phyloP scores from a whole-genome alignment of 768 basidiomycete genomes.

The Panellus pusillus region DNA sequence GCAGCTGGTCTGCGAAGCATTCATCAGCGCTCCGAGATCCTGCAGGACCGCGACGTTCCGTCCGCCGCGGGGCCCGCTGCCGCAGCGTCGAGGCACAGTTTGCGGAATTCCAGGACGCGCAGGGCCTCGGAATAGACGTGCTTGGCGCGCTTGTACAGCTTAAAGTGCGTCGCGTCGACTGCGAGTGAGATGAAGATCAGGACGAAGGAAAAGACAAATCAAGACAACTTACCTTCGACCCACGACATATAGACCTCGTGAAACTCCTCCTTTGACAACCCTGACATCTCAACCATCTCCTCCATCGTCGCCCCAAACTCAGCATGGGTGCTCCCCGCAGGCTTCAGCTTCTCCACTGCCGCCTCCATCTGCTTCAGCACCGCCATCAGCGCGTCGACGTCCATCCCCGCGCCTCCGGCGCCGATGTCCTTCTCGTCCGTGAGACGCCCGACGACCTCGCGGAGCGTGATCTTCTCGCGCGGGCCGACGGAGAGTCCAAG shows the following conservation, averaged over 20 bases:
- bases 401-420: slow-evolving; percentile 44
- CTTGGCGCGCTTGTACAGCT: slow-evolving; percentile 77
- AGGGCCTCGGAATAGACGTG: slow-evolving; percentile 83
- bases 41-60: slow-evolving; percentile 32
- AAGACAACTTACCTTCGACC: slow-evolving; percentile 63
- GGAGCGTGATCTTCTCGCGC: slow-evolving; percentile 58
- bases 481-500: slow-evolving; percentile 47
- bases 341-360: slow-evolving; percentile 55
- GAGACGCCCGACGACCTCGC: slow-evolving; percentile 65
- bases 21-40: slow-evolving; percentile 74
- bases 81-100: slow-evolving; percentile 54
- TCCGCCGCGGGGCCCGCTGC: slow-evolving; percentile 19
- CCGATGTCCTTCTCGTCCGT: slow-evolving; percentile 41
- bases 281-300: slow-evolving; percentile 70
- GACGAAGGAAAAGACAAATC: neutral
- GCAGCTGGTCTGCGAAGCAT: slow-evolving; percentile 76
- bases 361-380: slow-evolving; percentile 47
- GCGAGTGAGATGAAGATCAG: slow-evolving; percentile 4
- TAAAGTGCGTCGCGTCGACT: slow-evolving; percentile 83
- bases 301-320: slow-evolving; percentile 69
- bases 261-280: slow-evolving; percentile 56
- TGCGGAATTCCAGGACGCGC: slow-evolving; percentile 77
- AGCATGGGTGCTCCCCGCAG: slow-evolving; percentile 35
- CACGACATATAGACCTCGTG: slow-evolving; percentile 71
- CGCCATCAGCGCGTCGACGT: slow-evolving; percentile 43